Evolutionary conservation across 768 basidiomycete genomes (phyloP).

Genomic region (Lactarius evosmus): DNA sequence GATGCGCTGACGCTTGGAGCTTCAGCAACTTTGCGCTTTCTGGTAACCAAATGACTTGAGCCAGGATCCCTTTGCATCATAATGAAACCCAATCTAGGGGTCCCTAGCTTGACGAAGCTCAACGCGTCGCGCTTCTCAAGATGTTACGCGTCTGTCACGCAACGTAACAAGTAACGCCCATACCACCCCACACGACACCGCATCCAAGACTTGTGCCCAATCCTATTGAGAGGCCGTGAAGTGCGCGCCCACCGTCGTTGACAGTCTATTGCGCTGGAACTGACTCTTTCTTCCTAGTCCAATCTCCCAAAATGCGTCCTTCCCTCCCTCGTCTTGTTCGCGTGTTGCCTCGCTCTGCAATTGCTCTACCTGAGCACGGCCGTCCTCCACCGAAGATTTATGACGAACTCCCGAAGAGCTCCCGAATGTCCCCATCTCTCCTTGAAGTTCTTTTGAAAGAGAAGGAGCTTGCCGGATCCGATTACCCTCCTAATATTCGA

Average conservation of each 20-base stretch:
- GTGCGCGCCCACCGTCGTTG: conserved; percentile 1
- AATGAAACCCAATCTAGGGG: background rate
- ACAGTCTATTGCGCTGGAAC: background rate
- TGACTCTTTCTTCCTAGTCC: background rate
- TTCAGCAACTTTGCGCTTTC: conserved; percentile 9
- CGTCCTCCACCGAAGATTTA: conserved; percentile 30
- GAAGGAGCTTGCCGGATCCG: conserved; percentile 38
- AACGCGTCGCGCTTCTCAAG: background rate
- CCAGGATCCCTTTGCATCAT: conserved; percentile 11
- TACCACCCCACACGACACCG: background rate
- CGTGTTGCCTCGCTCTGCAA: conserved; percentile 38
- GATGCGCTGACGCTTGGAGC: background rate
- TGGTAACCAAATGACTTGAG: background rate
- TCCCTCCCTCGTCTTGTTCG: conserved; percentile 38
- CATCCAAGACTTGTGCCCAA: background rate
- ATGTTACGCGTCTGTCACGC: conserved; percentile 3
- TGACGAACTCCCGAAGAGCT: conserved; percentile 27
- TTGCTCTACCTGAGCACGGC: conserved; percentile 31
- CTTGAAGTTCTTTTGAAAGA: conserved; percentile 43
- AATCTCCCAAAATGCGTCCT: conserved; percentile 33
- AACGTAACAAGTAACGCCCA: background rate
- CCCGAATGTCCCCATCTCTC: conserved; percentile 32
- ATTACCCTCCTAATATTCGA: conserved; percentile 50
- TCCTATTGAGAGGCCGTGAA: background rate
- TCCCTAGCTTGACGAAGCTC: no score